These are phyloP conservation scores for Coprinellus micaceus DNA, from an alignment of 768 basidiomycete species.

Conservation along the genomic window DNA sequence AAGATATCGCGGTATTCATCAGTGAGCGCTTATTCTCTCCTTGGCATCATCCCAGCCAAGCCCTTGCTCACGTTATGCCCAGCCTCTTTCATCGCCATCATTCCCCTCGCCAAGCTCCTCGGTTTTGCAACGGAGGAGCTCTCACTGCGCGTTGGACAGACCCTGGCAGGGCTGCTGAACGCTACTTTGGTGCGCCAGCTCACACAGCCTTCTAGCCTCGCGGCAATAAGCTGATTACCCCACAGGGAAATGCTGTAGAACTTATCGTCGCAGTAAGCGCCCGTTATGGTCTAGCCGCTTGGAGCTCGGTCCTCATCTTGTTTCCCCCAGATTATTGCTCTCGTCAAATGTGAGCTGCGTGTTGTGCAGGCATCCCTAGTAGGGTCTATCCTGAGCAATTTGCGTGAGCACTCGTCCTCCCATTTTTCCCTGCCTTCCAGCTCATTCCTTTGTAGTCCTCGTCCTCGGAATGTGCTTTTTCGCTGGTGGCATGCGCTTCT, in stretches of 20 bases:
- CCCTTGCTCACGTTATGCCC: conserved; percentile 56
- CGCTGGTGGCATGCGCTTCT: conserved; percentile 72
- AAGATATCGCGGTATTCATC: conserved; percentile 65
- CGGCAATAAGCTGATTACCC: conserved; percentile 3
- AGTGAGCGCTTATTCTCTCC: conserved; percentile 29
- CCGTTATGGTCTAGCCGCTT: not conserved
- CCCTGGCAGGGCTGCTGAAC: conserved; percentile 75
- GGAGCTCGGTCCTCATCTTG: too few relatives aligned
- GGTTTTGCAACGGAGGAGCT: conserved; percentile 75
- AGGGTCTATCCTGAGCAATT: conserved; percentile 20
- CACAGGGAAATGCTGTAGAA: conserved; percentile 62
- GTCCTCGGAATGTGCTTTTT: conserved; percentile 86
- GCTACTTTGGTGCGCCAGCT: conserved; percentile 66
- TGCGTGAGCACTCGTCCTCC: conserved; percentile 1
- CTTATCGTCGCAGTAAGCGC: conserved; percentile 68
- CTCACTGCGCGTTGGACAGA: conserved; percentile 69
- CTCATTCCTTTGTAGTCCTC: conserved; percentile 51
- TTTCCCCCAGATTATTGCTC: conserved; percentile 61
- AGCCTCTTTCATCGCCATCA: conserved; percentile 69
- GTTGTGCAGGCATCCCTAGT: conserved; percentile 78
- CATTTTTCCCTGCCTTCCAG: not conserved
- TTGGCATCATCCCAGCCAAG: not conserved
- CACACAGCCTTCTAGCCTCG: too few relatives aligned
- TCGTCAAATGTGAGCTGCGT: conserved; percentile 75
- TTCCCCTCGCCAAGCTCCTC: conserved; percentile 81